Conservation (phyloP, 2,329 filamentous ascomycete species). For the Paracoccidioides brasiliensis region DNA sequence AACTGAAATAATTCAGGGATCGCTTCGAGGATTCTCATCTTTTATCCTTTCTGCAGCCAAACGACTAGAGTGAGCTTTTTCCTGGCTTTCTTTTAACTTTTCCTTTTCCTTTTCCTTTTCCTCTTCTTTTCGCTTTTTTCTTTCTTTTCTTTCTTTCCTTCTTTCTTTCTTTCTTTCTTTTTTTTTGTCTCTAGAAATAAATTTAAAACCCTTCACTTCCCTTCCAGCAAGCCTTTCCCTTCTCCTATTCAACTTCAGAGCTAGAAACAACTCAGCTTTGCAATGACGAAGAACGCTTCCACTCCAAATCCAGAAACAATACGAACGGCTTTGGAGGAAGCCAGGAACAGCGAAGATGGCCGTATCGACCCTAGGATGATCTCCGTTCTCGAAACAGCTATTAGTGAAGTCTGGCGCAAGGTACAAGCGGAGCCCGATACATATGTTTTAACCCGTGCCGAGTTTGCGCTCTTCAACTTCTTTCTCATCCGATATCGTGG, state of each 20-base stretch:
- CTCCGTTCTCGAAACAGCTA: conserved; percentile 51
- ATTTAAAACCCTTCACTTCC: background rate
- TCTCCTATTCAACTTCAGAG: background rate
- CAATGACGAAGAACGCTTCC: conserved; percentile 26
- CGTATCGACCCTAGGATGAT: conserved; percentile 49
- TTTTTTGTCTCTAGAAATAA: background rate
- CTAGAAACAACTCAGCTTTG: background rate
- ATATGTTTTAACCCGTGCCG: conserved; percentile 64
- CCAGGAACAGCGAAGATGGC: conserved; percentile 58
- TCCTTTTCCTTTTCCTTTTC: background rate
- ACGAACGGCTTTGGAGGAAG: conserved; percentile 59
- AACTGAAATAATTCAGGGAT: conserved; percentile 2
- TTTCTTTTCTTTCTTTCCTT: no score
- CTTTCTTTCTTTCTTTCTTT: background rate
- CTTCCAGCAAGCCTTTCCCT: background rate
- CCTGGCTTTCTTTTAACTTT: background rate
- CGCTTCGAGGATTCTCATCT: background rate
- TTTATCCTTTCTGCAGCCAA: conserved; percentile 2
- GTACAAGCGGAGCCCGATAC: conserved; percentile 49
- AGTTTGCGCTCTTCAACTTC: conserved; percentile 81
- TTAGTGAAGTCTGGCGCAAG: conserved; percentile 53
- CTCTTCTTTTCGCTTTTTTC: background rate
- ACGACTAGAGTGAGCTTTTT: background rate
- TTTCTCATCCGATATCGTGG: conserved; percentile 55
- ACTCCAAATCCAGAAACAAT: conserved; percentile 34